Evolutionary conservation across 257 asterid species (phyloP).

Genomic region (Solanum bulbocastanum): DNA sequence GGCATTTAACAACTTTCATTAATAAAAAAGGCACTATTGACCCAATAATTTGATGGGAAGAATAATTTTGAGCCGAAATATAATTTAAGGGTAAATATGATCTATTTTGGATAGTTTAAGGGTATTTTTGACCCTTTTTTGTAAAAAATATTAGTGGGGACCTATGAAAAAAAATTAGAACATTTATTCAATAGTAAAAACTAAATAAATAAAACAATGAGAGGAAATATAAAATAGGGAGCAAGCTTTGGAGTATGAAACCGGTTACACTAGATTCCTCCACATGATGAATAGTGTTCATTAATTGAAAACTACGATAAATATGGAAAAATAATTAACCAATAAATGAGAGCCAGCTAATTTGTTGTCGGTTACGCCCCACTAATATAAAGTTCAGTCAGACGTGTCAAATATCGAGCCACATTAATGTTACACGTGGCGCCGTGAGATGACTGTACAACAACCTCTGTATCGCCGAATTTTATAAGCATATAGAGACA

Average conservation of each 20-base stretch:
- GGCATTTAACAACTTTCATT: no score
- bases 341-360: constrained; percentile 43
- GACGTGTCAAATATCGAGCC: constrained; percentile 27
- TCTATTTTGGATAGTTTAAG: no score
- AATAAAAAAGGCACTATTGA: no score
- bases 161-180: background rate
- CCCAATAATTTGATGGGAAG: no score
- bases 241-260: background rate
- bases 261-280: constrained; percentile 12
- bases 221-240: background rate
- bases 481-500: background rate
- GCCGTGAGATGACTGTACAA: background rate
- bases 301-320: background rate
- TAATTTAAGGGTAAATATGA: no score
- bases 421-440: constrained; percentile 16
- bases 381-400: constrained; percentile 1
- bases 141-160: background rate
- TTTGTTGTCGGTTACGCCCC: constrained; percentile 3
- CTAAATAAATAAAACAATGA: background rate
- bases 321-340: constrained; percentile 11
- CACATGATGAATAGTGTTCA: background rate
- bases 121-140: no score
- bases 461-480: constrained; percentile 18
- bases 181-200: background rate
- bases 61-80: no score